Conservation (phyloP, 2,329 filamentous ascomycete genomes). For the Chaetomium strumarium region DNA sequence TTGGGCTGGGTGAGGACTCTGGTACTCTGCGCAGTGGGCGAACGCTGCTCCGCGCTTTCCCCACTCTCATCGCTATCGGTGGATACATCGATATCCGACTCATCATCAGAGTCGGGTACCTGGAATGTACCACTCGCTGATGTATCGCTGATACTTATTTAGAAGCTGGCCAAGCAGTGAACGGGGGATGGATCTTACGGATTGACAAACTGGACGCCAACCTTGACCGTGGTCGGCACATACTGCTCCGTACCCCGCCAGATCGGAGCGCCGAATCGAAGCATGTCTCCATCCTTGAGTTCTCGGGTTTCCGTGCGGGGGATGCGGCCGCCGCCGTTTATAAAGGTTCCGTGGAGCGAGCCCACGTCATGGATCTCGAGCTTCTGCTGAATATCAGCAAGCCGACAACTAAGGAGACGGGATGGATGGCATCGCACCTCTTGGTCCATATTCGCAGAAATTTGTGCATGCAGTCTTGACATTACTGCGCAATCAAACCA, state of each 20-base stretch:
- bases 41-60: not conserved
- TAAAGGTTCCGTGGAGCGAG: constrained; percentile 50
- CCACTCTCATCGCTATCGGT: constrained; percentile 6
- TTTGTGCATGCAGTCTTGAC: constrained; percentile 60
- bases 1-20: not conserved
- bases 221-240: constrained; percentile 24
- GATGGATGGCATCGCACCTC: constrained; percentile 34
- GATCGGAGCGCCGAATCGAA: constrained; percentile 38
- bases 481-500: constrained; percentile 69
- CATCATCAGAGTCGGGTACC: constrained; percentile 27
- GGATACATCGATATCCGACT: constrained; percentile 15
- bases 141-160: not conserved
- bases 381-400: constrained; percentile 33
- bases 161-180: not conserved
- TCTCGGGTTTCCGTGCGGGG: constrained; percentile 10
- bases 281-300: constrained; percentile 32
- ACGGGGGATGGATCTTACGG: constrained; percentile 16
- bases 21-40: not conserved
- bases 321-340: constrained; percentile 33
- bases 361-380: constrained; percentile 41
- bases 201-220: constrained; percentile 22
- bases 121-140: constrained; percentile 21
- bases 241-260: constrained; percentile 31
- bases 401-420: not conserved
- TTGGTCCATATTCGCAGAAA: constrained; percentile 39